Conservation (phyloP, 2,329 filamentous ascomycete species). For the Alternaria ventricosa region DNA sequence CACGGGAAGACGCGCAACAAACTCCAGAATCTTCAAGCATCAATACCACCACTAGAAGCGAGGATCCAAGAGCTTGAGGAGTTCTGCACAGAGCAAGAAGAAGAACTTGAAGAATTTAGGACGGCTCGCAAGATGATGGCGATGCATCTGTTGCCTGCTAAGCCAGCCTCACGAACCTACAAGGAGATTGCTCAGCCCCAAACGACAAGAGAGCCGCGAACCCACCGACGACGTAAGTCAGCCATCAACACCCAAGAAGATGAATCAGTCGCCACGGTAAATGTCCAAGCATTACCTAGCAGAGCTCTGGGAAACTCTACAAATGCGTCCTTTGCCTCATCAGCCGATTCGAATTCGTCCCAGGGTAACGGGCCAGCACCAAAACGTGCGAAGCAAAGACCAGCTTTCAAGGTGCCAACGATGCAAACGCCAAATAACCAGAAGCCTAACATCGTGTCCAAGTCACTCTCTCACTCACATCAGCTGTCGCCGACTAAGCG, state of each 20-base stretch:
- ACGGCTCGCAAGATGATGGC: conserved; percentile 33
- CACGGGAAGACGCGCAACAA: conserved; percentile 25
- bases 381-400: conserved; percentile 50
- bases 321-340: conserved; percentile 34
- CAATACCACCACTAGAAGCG: conserved; percentile 25
- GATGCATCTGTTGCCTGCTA: conserved; percentile 26
- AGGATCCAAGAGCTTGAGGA: conserved; percentile 36
- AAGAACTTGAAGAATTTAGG: conserved; percentile 36
- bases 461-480: conserved; percentile 20
- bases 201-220: conserved; percentile 17
- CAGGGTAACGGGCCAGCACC: conserved; percentile 44
- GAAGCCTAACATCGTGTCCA: conserved; percentile 16
- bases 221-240: conserved; percentile 36
- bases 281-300: conserved; percentile 10
- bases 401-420: conserved; percentile 38
- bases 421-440: conserved; percentile 38
- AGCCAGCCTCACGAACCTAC: conserved; percentile 16
- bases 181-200: conserved; percentile 17
- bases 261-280: neutral
- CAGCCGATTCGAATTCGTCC: conserved; percentile 17
- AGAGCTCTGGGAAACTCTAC: conserved; percentile 25
- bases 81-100: conserved; percentile 36
- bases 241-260: conserved; percentile 16
- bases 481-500: conserved; percentile 34
- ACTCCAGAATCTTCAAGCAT: conserved; percentile 20